Evolutionary conservation across 306 rosid genomes (phyloP).

Genomic region (Casuarina cunninghamiana): DNA sequence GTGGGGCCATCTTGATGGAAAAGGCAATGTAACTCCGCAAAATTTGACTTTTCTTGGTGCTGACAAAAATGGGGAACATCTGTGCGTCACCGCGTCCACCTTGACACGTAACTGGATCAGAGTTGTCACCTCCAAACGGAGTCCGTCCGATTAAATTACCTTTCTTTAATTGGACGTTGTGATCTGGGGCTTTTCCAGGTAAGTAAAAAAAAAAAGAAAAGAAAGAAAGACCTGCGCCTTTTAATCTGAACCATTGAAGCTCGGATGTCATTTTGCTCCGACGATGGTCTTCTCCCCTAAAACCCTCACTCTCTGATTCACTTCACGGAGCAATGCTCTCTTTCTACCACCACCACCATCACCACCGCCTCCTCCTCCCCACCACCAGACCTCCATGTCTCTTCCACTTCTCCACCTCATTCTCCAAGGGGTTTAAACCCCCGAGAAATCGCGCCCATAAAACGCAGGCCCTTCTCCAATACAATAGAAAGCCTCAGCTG

Average conservation of each 20-base stretch:
- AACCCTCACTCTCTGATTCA: background rate
- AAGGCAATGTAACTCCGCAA: constrained; percentile 23
- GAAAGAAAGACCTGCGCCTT: too few species aligned
- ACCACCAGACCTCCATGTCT: constrained; percentile 18
- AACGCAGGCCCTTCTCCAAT: constrained; percentile 64
- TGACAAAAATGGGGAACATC: background rate
- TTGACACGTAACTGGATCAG: constrained; percentile 7
- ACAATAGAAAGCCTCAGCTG: constrained; percentile 87
- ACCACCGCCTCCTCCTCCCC: constrained; percentile 31
- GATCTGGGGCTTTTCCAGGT: too few species aligned
- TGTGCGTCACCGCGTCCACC: background rate
- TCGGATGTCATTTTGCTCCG: constrained; percentile 3
- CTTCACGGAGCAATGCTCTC: constrained; percentile 42
- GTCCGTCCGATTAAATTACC: background rate
- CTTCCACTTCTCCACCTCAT: constrained; percentile 23
- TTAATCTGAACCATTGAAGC: too few species aligned
- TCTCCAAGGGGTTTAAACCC: constrained; percentile 41
- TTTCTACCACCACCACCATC: constrained; percentile 28
- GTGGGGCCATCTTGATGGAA: background rate
- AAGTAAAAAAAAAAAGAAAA: too few species aligned
- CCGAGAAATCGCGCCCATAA: constrained; percentile 17
- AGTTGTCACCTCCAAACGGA: background rate
- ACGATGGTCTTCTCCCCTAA: background rate
- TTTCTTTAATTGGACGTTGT: background rate
- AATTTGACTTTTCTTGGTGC: constrained; percentile 20